These are phyloP conservation scores for Blastocystis hominis DNA, from an alignment of 352 stramenopile species.

Conservation along the genomic window DNA sequence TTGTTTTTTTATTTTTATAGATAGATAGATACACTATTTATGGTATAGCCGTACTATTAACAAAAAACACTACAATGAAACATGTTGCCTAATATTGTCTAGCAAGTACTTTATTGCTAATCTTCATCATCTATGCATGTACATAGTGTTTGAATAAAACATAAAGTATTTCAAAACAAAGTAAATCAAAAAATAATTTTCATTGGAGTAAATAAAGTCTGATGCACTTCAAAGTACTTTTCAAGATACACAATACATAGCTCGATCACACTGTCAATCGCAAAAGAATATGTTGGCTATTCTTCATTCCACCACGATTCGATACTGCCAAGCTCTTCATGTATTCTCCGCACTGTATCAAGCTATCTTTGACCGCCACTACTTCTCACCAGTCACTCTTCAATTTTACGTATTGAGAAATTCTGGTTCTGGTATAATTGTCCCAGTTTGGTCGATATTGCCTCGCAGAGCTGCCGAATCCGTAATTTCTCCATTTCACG, in stretches of 20 bases:
- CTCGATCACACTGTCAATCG: not conserved
- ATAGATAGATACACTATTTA: no score
- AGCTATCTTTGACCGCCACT: not conserved
- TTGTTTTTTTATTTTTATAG: no score
- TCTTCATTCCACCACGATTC: not conserved
- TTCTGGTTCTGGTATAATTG: constrained; percentile 4
- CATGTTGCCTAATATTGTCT: no score
- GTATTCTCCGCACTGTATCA: constrained; percentile 5
- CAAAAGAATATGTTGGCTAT: not conserved
- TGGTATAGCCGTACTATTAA: no score
- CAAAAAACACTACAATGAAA: no score
- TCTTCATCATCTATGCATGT: no score
- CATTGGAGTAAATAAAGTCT: not conserved
- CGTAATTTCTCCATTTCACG: not conserved
- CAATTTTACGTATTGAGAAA: not conserved
- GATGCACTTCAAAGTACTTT: not conserved
- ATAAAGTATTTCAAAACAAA: not conserved
- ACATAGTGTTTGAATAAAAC: no score
- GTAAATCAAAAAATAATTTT: not conserved
- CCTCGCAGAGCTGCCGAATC: not conserved
- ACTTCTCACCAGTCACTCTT: not conserved
- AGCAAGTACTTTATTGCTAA: no score
- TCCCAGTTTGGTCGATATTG: constrained; percentile 7
- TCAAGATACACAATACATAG: constrained; percentile 1
- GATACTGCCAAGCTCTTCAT: not conserved